A percentile compares a stretch with the other conserved stretches of the same genome.
Evolutionary conservation across 1,284 basidiomycete genomes (phyloP).

Genomic region (Cryptococcus hybrid): DNA sequence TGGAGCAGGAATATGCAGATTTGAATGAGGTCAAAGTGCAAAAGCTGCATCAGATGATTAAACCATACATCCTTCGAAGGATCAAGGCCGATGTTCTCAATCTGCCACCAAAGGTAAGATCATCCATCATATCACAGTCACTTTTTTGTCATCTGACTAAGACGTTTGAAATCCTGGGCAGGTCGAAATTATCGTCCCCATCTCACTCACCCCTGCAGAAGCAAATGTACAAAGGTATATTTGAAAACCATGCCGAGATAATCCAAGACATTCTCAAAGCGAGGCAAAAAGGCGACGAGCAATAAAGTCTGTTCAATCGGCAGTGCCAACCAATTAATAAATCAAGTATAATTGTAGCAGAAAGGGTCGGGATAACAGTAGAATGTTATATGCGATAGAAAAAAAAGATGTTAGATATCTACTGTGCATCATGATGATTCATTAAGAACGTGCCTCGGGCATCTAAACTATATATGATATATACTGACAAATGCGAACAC

Average conservation of each 20-base stretch:
- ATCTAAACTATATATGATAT: background rate
- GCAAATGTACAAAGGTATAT: conserved; percentile 55
- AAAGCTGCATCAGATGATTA: conserved; percentile 69
- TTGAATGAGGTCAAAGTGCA: conserved; percentile 75
- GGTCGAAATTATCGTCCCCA: conserved; percentile 74
- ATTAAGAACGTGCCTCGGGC: background rate
- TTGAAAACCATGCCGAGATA: conserved; percentile 49
- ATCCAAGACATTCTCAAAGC: conserved; percentile 29
- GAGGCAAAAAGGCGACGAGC: conserved; percentile 16
- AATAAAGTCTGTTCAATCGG: background rate
- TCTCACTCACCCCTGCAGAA: conserved; percentile 69
- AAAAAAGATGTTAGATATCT: background rate
- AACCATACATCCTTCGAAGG: conserved; percentile 89
- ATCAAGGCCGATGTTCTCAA: conserved; percentile 90
- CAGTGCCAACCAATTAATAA: too few relatives aligned
- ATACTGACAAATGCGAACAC: background rate
- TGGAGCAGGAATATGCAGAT: conserved; percentile 67
- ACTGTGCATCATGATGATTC: background rate
- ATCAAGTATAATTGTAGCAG: too few relatives aligned
- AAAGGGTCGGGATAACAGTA: too few relatives aligned
- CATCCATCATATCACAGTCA: background rate
- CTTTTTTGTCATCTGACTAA: conserved; percentile 3
- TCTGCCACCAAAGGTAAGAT: conserved; percentile 78
- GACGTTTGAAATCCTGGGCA: conserved; percentile 13
- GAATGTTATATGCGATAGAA: background rate